A percentile compares a stretch with the other conserved stretches of the same genome.
phyloP scores from a whole-genome alignment of 2,329 filamentous ascomycete genomes.

The Colletotrichum eleusines region DNA sequence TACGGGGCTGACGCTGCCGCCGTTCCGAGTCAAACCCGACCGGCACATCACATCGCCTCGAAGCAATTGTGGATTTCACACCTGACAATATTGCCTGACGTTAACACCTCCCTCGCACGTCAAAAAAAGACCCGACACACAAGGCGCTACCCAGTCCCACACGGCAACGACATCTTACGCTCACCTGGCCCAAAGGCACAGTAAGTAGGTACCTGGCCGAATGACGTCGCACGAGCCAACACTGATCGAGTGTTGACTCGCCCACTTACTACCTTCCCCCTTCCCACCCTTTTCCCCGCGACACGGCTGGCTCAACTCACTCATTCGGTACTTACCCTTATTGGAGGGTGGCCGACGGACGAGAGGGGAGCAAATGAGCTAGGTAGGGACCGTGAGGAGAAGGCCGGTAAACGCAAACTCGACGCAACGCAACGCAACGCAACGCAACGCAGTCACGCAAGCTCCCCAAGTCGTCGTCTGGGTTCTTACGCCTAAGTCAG shows the following conservation, averaged over 20 bases:
- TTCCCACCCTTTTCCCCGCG: slow-evolving; percentile 18
- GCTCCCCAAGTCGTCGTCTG: slow-evolving; percentile 16
- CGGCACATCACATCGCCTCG: slow-evolving; percentile 19
- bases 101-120: slow-evolving; percentile 29
- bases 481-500: slow-evolving; percentile 34
- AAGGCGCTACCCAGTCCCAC: no score
- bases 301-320: slow-evolving; percentile 13
- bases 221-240: slow-evolving; percentile 39
- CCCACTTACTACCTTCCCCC: slow-evolving; percentile 10
- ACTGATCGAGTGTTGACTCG: slow-evolving; percentile 31
- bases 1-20: slow-evolving; percentile 20
- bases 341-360: slow-evolving; percentile 29
- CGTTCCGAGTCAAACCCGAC: slow-evolving; percentile 10
- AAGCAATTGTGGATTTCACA: slow-evolving; percentile 12
- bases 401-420: slow-evolving; percentile 27
- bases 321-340: neutral
- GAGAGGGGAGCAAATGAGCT: slow-evolving; percentile 10
- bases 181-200: slow-evolving; percentile 28
- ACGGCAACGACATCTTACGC: neutral
- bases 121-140: slow-evolving; percentile 17
- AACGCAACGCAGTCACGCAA: slow-evolving; percentile 19
- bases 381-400: slow-evolving; percentile 31
- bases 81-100: slow-evolving; percentile 32
- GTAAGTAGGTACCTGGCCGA: slow-evolving; percentile 22
- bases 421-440: slow-evolving; percentile 31